Evolutionary conservation across 768 basidiomycete genomes (phyloP).

Genomic region (Agrocybe pediades): DNA sequence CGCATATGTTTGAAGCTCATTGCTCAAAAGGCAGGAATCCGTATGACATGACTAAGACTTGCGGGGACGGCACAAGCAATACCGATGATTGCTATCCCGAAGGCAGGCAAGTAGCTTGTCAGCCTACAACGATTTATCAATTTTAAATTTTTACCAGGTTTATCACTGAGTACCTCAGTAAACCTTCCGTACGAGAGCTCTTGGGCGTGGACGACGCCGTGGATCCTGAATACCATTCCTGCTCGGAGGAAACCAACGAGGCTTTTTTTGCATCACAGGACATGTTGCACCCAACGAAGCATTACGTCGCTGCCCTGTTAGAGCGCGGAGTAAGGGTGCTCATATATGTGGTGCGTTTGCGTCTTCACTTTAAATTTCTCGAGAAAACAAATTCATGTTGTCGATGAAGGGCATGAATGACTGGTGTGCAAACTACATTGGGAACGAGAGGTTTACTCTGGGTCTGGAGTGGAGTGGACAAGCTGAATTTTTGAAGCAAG

Average conservation of each 20-base stretch:
- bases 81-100: slow-evolving; percentile 67
- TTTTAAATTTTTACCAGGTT: slow-evolving; percentile 36
- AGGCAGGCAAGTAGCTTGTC: too few relatives aligned
- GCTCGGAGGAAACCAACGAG: slow-evolving; percentile 35
- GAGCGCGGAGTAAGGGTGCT: slow-evolving; percentile 73
- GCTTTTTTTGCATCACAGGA: slow-evolving; percentile 54
- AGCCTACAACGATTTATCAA: too few relatives aligned
- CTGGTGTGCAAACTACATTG: slow-evolving; percentile 78
- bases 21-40: slow-evolving; percentile 48
- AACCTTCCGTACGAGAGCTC: slow-evolving; percentile 46
- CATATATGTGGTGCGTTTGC: too few relatives aligned
- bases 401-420: slow-evolving; percentile 68
- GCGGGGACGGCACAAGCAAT: slow-evolving; percentile 45
- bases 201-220: slow-evolving; percentile 67
- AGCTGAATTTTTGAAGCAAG: slow-evolving; percentile 37
- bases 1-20: slow-evolving; percentile 24
- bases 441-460: slow-evolving; percentile 73
- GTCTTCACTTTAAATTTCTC: too few relatives aligned
- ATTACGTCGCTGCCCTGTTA: slow-evolving; percentile 67
- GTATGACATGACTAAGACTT: slow-evolving; percentile 69
- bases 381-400: too few relatives aligned
- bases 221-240: slow-evolving; percentile 33
- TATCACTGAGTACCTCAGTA: slow-evolving; percentile 64
- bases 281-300: slow-evolving; percentile 39
- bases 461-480: slow-evolving; percentile 73